Conservation (phyloP, 805 yeast species). For the Schwanniomyces vanrijiae region DNA sequence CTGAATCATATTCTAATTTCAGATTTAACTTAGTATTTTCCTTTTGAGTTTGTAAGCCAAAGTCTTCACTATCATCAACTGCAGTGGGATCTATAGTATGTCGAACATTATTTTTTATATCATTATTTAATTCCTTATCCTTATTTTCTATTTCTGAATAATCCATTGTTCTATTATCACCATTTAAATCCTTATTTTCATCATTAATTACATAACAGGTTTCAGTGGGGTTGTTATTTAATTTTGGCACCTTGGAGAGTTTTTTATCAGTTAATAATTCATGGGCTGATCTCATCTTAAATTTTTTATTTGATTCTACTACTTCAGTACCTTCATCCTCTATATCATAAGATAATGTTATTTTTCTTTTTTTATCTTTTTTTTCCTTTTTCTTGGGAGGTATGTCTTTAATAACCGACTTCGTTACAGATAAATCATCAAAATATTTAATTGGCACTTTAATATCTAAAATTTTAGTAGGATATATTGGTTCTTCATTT, state of each 20-base stretch:
- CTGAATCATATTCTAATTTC: conserved; percentile 22
- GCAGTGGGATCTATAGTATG: no score
- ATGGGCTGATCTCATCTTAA: conserved; percentile 45
- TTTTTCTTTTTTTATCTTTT: conserved; percentile 27
- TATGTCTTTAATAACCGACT: conserved; percentile 2
- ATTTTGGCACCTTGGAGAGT: conserved; percentile 3
- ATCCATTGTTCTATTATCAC: neutral
- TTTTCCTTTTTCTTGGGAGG: conserved; percentile 12
- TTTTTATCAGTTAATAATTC: conserved; percentile 30
- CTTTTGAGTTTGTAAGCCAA: no score
- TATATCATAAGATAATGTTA: conserved; percentile 36
- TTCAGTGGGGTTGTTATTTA: neutral
- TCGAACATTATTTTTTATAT: no score
- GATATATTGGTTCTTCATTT: conserved; percentile 49
- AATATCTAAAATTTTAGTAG: conserved; percentile 41
- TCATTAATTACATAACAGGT: conserved; percentile 11
- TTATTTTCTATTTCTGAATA: neutral
- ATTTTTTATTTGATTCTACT: conserved; percentile 2
- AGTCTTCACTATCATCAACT: neutral
- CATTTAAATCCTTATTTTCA: conserved; percentile 6
- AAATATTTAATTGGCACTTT: conserved; percentile 51
- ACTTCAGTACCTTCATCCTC: conserved; percentile 22
- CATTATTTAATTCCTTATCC: neutral
- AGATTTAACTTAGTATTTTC: conserved; percentile 2
- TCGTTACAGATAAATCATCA: conserved; percentile 31